Evolutionary conservation across 1,284 basidiomycete genomes (phyloP).

Genomic region (Heterobasidion annosum): DNA sequence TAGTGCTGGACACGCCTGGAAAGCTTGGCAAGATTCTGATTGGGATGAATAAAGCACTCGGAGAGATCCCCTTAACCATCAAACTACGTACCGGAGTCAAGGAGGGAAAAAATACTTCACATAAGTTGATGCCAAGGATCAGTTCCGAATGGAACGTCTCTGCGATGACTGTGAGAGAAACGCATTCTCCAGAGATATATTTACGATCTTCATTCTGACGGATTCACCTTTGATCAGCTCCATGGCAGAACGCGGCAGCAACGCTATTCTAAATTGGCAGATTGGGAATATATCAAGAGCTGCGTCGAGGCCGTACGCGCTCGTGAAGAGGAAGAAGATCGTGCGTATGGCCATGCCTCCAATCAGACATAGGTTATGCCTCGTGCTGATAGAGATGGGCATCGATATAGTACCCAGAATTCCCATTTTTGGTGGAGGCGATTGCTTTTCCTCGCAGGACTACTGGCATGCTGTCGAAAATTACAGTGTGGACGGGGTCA

Average conservation of each 20-base stretch:
- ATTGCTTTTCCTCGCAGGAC: slow-evolving; percentile 83
- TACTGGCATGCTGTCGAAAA: slow-evolving; percentile 76
- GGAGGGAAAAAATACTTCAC: slow-evolving; percentile 78
- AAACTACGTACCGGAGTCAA: slow-evolving; percentile 92
- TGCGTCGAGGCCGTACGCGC: slow-evolving; percentile 85
- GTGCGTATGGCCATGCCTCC: slow-evolving; percentile 30
- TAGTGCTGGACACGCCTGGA: slow-evolving; percentile 77
- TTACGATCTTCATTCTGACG: neutral
- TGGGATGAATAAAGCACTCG: slow-evolving; percentile 89
- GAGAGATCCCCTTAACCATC: slow-evolving; percentile 91
- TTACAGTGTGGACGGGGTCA: slow-evolving; percentile 86
- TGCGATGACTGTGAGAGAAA: slow-evolving; percentile 63
- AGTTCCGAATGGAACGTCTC: slow-evolving; percentile 70
- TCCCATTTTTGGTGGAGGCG: slow-evolving; percentile 94
- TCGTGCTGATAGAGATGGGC: neutral
- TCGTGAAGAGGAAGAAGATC: slow-evolving; percentile 63
- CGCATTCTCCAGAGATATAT: neutral
- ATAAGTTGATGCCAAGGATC: slow-evolving; percentile 88
- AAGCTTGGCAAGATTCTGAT: slow-evolving; percentile 83
- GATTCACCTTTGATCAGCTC: slow-evolving; percentile 38
- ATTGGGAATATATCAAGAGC: slow-evolving; percentile 86
- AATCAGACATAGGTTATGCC: slow-evolving; percentile 4
- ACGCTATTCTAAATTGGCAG: slow-evolving; percentile 79
- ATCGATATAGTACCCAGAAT: slow-evolving; percentile 60
- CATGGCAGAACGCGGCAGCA: slow-evolving; percentile 92